These are phyloP conservation scores for Eimeria falciformis DNA, from an alignment of 169 alveolate genomes.

Conservation along the genomic window DNA sequence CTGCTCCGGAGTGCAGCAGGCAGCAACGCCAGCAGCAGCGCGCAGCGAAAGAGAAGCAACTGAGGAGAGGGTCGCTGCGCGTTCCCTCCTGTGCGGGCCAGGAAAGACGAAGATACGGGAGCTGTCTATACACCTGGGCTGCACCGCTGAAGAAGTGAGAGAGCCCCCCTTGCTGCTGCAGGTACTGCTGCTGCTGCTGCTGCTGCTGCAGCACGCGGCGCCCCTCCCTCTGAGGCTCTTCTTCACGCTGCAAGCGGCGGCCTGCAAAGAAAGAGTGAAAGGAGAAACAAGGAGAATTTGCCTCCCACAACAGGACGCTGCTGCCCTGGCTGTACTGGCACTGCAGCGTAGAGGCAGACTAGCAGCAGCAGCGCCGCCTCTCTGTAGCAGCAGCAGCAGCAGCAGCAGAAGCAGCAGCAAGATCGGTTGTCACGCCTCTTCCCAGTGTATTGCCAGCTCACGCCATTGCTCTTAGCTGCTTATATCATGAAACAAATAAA, in stretches of 20 bases:
- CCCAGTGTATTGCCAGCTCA: too few relatives aligned
- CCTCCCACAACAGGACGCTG: not conserved
- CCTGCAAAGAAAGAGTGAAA: not conserved
- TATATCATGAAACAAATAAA: too few relatives aligned
- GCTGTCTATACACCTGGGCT: not conserved
- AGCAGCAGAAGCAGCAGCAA: not conserved
- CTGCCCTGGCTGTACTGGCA: not conserved
- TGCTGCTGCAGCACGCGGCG: not conserved
- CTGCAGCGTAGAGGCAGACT: not conserved
- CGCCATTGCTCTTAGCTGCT: too few relatives aligned
- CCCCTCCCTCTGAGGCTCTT: not conserved
- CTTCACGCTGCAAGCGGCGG: not conserved
- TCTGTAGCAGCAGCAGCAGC: not conserved
- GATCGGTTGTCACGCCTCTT: too few relatives aligned
- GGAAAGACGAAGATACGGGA: not conserved
- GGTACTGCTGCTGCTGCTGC: constrained; percentile 13
- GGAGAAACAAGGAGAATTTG: not conserved
- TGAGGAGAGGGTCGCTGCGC: not conserved
- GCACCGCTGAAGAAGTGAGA: not conserved
- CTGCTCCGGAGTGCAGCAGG: not conserved
- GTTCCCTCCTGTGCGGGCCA: not conserved
- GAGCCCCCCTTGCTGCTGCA: not conserved
- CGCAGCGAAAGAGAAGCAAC: not conserved
- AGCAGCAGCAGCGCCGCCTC: constrained; percentile 7
- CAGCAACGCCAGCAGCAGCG: constrained; percentile 7